Conservation (phyloP, 2,329 filamentous ascomycete genomes). For the Pseudogymnoascus sp. region DNA sequence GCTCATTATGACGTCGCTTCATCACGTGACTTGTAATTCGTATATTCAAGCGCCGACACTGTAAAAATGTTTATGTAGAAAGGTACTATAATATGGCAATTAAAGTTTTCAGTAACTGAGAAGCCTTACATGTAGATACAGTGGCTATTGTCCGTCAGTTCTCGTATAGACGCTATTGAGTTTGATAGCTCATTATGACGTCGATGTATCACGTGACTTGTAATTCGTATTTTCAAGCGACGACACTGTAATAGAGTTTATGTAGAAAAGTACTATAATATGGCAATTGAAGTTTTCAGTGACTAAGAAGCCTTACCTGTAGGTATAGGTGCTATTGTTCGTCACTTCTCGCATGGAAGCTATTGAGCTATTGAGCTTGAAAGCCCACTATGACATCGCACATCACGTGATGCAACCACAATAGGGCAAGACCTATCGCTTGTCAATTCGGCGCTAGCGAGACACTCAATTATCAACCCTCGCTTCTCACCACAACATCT, state of each 20-base stretch:
- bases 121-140: neutral
- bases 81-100: no score
- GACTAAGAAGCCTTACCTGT: neutral
- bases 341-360: neutral
- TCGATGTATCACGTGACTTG: neutral
- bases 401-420: neutral
- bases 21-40: no score
- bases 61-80: no score
- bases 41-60: no score
- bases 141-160: neutral
- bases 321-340: neutral
- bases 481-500: constrained; percentile 2
- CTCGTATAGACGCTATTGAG: neutral
- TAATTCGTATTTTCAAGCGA: no score
- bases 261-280: no score
- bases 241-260: no score
- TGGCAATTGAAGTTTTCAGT: no score
- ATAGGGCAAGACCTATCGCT: constrained; percentile 10
- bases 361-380: neutral
- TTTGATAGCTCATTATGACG: neutral
- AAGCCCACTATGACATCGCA: neutral
- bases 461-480: constrained; percentile 9
- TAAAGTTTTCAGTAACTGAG: no score
- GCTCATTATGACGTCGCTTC: neutral
- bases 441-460: constrained; percentile 8